Percentiles rank a stretch among this genome's conserved stretches.
Conservation (phyloP, 2,329 filamentous ascomycete species). For the Cladosporium sp. region DNA sequence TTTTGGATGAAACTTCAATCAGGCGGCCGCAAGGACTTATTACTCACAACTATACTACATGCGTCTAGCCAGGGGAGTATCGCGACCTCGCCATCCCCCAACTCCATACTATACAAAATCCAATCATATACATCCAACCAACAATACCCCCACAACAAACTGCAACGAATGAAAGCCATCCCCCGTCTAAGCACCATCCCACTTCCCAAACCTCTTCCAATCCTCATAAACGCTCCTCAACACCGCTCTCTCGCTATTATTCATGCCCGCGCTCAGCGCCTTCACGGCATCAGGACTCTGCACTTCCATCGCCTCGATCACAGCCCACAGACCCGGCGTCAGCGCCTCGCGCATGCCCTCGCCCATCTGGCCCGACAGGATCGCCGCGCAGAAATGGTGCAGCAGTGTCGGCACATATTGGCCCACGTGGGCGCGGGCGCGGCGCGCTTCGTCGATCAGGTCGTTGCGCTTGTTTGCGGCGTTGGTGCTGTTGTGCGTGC, state of each 20-base stretch:
- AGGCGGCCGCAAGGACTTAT: too few relatives aligned
- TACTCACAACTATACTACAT: too few relatives aligned
- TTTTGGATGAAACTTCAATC: too few relatives aligned
- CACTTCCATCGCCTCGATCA: conserved; percentile 48
- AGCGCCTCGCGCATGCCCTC: conserved; percentile 51
- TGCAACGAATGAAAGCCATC: not conserved
- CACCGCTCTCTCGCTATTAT: conserved; percentile 48
- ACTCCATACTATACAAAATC: too few relatives aligned
- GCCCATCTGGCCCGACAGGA: conserved; percentile 46
- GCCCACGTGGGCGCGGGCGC: conserved; percentile 53
- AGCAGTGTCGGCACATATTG: conserved; percentile 56
- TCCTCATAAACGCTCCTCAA: conserved; percentile 53
- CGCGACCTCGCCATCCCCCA: too few relatives aligned
- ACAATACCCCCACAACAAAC: not conserved
- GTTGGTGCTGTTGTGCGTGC: conserved; percentile 28
- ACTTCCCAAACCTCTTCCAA: conserved; percentile 36
- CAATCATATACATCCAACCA: too few relatives aligned
- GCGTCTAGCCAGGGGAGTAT: too few relatives aligned
- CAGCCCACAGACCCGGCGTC: conserved; percentile 48
- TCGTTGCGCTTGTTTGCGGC: not conserved
- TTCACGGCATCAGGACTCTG: conserved; percentile 45
- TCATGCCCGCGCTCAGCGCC: conserved; percentile 49
- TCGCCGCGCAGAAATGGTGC: conserved; percentile 52
- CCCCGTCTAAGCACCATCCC: conserved; percentile 23
- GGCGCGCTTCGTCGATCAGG: conserved; percentile 57